Evolutionary conservation across 1,284 basidiomycete genomes (phyloP), one percentile per base, ranked within the genome.

Genomic region (Sanguinoderma infundibulare): DNA sequence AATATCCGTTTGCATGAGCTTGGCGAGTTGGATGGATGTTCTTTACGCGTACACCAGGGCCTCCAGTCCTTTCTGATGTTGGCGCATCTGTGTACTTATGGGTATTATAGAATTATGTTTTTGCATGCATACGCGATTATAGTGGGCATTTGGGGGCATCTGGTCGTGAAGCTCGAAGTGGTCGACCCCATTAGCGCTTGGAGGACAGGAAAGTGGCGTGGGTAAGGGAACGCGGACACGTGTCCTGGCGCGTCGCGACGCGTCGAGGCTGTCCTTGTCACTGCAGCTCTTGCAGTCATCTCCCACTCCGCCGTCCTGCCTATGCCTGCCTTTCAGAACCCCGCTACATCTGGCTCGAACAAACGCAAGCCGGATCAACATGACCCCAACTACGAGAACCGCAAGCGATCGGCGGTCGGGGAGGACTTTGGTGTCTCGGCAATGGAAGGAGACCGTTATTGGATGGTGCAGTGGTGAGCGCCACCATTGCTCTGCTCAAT

Each of bases 381-480:
- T 46, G 70, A 72, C 46, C 64, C 60, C 0, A 74, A 77, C 60
- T 56, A 61, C 38, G 66, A 66, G 17, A 70, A 66, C 52, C 74
- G 74, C 39, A 81, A 81, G 67, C 72, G 73, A 58, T 69, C 73
- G 24, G 78, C 78, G 1, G 58, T 74, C 0, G 75, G 62, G 17
- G 56, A 58, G 42, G 66, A 63, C 38, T 51, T 36, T 24, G 44
- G 58, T 7, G 30, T 57, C 22, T 62, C 59, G 10, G 57, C 63
- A 5, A 54, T 61, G 54, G 62, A 65, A 24, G 71, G 69, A 10
- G 79, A 81, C 64, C 77, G 78, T 57, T 87, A 83, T 67, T 91
- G 87, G 87, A 86, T 87, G 80, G 83, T 90, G 42, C 87, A 90
- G 75, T 90, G 89, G 89, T 87, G 70, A 59, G 75, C 38, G 12